Base-by-base conservation (phyloP, 345 rosid species). In the Nephelium lappaceum region DNA sequence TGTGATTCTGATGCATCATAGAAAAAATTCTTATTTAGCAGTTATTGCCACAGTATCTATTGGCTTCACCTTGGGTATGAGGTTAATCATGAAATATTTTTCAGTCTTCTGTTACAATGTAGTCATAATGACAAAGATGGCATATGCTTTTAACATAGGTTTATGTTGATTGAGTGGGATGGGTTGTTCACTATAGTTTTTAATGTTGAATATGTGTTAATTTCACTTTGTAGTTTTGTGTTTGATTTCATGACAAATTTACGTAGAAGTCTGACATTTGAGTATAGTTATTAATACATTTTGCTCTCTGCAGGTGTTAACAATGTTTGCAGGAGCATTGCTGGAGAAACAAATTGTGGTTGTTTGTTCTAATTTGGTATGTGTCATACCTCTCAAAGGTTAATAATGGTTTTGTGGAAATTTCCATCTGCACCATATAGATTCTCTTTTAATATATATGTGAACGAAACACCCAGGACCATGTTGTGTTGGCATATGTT, bases 341-440 rank as follows among this genome's bases (percentile, higher is more conserved):
- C 89, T 91, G 76, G 99, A 93, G 86, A 95, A 95, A 83, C 97
- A 92, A 86, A 95, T 92, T 57, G 91, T 88, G 64, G 84, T 95
- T 80, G 85, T 93, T 81, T 95, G 98, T 87, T 92, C 99, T n/a
- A 93, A 93, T 90, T 88, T 95, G 99, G 99, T 93, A 89, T 5
- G 84, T 79, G 31, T 39, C 70, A 58, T 64, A 31, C 78, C 27
- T 79, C 45, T 21, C 8, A 11, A 24, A 72, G 27, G 69, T 47
- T 72, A 39, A 43, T 39, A 39, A 27, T 73, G 18, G 9, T 36
- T 16, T 70, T 47, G 10, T 74, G 41, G 63, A 49, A 12, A 55
- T 78, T 53, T 39, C 16, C 15, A 24, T 47, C 45, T 21, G 5
- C 57, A 36, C 45, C 68, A 43, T 25, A 67, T 58, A 25, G 60